Conservation (phyloP, 345 rosid genomes). For the Eucalyptus melliodora region DNA sequence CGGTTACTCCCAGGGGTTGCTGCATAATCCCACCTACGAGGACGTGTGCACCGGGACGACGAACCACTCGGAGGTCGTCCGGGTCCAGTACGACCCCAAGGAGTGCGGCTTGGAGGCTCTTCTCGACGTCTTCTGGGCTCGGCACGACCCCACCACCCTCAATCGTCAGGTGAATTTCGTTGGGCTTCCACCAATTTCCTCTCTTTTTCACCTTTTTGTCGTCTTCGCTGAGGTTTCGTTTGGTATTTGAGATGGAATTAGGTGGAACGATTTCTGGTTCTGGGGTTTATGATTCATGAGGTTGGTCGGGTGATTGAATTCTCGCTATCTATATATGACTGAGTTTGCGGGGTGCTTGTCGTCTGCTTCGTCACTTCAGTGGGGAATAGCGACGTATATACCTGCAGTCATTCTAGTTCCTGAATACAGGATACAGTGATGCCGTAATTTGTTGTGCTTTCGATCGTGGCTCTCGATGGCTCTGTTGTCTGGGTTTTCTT, state of each 20-base stretch:
- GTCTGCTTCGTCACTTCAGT: not conserved
- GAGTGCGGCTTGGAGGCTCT: constrained; percentile 54
- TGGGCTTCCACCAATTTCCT: not conserved
- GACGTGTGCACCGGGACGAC: constrained; percentile 74
- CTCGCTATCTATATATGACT: not conserved
- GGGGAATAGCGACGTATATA: not conserved
- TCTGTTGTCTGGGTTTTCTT: not conserved
- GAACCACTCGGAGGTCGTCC: constrained; percentile 61
- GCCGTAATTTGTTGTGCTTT: not conserved
- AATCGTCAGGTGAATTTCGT: constrained; percentile 70
- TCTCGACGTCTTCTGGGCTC: constrained; percentile 76
- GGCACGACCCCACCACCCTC: constrained; percentile 87
- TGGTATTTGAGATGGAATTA: not conserved
- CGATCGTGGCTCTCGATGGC: not conserved
- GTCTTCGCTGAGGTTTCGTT: not conserved
- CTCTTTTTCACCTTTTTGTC: not conserved
- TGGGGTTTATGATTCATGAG: not conserved
- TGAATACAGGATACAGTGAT: not conserved
- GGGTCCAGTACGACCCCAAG: constrained; percentile 85
- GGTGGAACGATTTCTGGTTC: not conserved
- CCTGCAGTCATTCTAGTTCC: not conserved
- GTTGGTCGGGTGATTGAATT: not conserved
- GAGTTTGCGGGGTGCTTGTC: not conserved
- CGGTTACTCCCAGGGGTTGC: constrained; percentile 63
- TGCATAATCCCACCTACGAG: constrained; percentile 59